Conservation (phyloP, 495 filamentous ascomycete genomes). For the Penicillium arizonense region DNA sequence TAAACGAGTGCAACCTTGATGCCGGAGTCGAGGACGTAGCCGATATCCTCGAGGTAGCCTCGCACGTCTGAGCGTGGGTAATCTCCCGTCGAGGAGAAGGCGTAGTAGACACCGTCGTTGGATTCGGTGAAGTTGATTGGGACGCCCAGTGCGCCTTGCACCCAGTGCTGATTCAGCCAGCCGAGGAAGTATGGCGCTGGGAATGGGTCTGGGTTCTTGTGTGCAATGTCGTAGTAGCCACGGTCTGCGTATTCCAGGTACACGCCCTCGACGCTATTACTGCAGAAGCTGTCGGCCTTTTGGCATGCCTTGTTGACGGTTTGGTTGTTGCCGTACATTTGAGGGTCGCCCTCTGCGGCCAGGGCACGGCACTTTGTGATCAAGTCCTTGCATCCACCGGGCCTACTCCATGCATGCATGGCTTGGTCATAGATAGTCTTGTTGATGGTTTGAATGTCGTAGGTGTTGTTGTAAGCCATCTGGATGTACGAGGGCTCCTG, state of each 20-base stretch:
- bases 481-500: conserved; percentile 65
- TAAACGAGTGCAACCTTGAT: conserved; percentile 71
- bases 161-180: conserved; percentile 60
- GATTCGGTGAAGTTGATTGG: conserved; percentile 65
- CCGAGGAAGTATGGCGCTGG: conserved; percentile 61
- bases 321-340: conserved; percentile 42
- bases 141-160: conserved; percentile 64
- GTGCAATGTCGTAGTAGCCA: conserved; percentile 64
- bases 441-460: conserved; percentile 65
- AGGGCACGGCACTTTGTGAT: conserved; percentile 47
- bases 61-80: conserved; percentile 43
- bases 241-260: conserved; percentile 36
- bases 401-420: conserved; percentile 46
- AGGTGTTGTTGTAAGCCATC: conserved; percentile 74
- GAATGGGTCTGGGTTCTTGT: conserved; percentile 55
- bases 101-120: conserved; percentile 44
- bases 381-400: conserved; percentile 61
- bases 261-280: conserved; percentile 34
- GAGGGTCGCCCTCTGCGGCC: conserved; percentile 40
- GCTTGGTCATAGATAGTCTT: conserved; percentile 46
- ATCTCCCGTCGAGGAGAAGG: conserved; percentile 50
- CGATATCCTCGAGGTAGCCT: conserved; percentile 52
- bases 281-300: conserved; percentile 37
- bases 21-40: conserved; percentile 50
- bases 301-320: conserved; percentile 42